Conservation (phyloP, 1,284 basidiomycete genomes). For the Sanguinoderma infundibulare region DNA sequence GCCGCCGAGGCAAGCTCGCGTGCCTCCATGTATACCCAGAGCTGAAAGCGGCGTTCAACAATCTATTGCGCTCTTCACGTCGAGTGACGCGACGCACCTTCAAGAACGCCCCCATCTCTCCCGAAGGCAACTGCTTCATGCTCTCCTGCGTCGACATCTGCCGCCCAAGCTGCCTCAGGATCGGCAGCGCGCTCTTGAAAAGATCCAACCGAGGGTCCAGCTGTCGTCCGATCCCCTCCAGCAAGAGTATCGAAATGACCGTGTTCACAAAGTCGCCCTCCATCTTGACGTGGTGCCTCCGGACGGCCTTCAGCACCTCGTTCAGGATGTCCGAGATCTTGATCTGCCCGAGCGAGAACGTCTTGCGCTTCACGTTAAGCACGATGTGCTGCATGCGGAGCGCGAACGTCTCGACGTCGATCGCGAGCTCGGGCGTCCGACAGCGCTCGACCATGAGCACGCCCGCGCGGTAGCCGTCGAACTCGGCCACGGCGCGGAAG, state of each 20-base stretch:
- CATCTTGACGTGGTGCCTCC: conserved; percentile 97
- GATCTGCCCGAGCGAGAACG: conserved; percentile 94
- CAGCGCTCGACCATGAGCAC: conserved; percentile 97
- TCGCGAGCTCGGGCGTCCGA: conserved; percentile 87
- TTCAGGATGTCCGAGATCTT: conserved; percentile 94
- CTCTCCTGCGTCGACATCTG: conserved; percentile 85
- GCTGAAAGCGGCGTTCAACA: conserved; percentile 43
- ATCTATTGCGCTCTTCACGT: neutral
- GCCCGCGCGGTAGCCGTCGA: conserved; percentile 95
- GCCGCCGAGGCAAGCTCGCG: conserved; percentile 83
- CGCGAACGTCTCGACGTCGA: conserved; percentile 94
- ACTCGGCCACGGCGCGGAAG: conserved; percentile 94
- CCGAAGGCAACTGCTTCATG: conserved; percentile 64
- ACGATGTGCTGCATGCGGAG: conserved; percentile 97
- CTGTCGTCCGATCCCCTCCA: conserved; percentile 96
- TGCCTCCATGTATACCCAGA: conserved; percentile 93
- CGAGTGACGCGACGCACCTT: conserved; percentile 55
- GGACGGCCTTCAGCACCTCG: conserved; percentile 87
- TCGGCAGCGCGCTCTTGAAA: conserved; percentile 92
- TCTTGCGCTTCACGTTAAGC: conserved; percentile 92
- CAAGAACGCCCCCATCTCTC: conserved; percentile 81
- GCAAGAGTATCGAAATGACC: conserved; percentile 89
- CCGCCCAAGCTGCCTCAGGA: conserved; percentile 85
- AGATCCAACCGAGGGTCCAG: conserved; percentile 92
- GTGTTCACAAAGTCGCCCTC: conserved; percentile 99